These are phyloP conservation scores for Macrolepiota dolichaula DNA, from an alignment of 768 basidiomycete genomes.

Conservation along the genomic window DNA sequence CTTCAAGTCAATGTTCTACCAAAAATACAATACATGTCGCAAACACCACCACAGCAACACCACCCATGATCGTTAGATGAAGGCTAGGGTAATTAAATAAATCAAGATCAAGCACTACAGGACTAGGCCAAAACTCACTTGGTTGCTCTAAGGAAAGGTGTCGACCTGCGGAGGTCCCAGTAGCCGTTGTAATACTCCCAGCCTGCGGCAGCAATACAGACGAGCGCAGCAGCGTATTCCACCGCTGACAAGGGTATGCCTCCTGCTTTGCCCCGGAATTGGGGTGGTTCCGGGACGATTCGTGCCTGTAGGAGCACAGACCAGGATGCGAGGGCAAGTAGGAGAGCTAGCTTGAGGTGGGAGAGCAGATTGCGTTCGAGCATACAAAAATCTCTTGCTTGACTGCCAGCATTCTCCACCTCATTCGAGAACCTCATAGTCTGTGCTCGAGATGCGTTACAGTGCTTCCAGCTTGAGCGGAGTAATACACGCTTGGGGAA, in stretches of 20 bases:
- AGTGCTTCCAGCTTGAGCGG: not conserved
- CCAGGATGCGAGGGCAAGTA: constrained; percentile 60
- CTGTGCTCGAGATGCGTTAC: not conserved
- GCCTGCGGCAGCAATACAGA: constrained; percentile 50
- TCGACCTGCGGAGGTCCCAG: constrained; percentile 50
- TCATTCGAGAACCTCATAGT: constrained; percentile 3
- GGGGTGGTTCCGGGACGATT: constrained; percentile 40
- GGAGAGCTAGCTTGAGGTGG: constrained; percentile 61
- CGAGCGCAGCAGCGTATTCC: constrained; percentile 49
- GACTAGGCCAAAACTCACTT: constrained; percentile 41
- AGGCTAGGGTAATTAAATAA: constrained; percentile 28
- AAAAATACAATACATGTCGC: constrained; percentile 51
- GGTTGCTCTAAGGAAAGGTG: constrained; percentile 56
- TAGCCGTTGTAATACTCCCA: constrained; percentile 68
- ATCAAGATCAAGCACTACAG: not conserved
- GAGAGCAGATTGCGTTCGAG: constrained; percentile 73
- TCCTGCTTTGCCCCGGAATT: constrained; percentile 20
- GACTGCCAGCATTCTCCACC: constrained; percentile 50
- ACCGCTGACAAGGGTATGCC: constrained; percentile 50
- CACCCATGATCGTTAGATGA: constrained; percentile 49
- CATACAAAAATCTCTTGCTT: constrained; percentile 76
- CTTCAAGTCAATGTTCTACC: constrained; percentile 24
- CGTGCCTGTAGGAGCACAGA: constrained; percentile 62
- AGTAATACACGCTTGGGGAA: not conserved
- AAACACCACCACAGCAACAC: constrained; percentile 45